phyloP scores from a whole-genome alignment of 1,284 basidiomycete species.

The Rhodotorula glutinis region DNA sequence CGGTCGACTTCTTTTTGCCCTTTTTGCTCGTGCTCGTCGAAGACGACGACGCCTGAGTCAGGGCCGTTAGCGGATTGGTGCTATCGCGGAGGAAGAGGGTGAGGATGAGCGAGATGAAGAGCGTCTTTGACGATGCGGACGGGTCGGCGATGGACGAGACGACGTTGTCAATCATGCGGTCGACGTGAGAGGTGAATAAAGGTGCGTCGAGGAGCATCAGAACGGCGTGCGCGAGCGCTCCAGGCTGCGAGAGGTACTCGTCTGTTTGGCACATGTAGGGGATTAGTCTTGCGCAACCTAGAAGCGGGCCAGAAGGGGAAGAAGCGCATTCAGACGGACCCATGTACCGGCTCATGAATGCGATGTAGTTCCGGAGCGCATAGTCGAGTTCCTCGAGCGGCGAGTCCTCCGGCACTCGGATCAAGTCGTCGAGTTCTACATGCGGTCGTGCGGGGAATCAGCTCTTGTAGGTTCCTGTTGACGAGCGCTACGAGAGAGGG shows the following conservation, averaged over 20 bases:
- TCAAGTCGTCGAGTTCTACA: slow-evolving; percentile 77
- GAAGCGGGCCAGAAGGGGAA: not conserved
- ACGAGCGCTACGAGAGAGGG: not conserved
- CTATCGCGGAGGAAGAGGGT: slow-evolving; percentile 43
- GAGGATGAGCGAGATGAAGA: slow-evolving; percentile 35
- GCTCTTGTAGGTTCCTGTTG: too few relatives aligned
- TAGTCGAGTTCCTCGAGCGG: slow-evolving; percentile 73
- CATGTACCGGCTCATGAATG: slow-evolving; percentile 68
- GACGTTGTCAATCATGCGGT: slow-evolving; percentile 77
- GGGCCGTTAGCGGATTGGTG: slow-evolving; percentile 61
- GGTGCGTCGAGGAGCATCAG: slow-evolving; percentile 71
- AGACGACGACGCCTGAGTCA: not conserved
- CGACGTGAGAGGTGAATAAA: slow-evolving; percentile 79
- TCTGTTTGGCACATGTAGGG: slow-evolving; percentile 14
- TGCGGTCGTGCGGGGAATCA: slow-evolving; percentile 1
- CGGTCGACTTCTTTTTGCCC: not conserved
- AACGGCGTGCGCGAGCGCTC: slow-evolving; percentile 78
- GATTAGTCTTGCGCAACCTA: not conserved
- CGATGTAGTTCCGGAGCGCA: slow-evolving; percentile 69
- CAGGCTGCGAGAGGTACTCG: slow-evolving; percentile 66
- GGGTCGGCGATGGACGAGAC: slow-evolving; percentile 61
- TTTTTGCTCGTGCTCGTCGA: not conserved
- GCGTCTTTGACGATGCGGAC: slow-evolving; percentile 52
- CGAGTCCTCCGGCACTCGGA: slow-evolving; percentile 63
- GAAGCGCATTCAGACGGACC: slow-evolving; percentile 16